phyloP scores from a whole-genome alignment of 2,329 filamentous ascomycete genomes.

The Pestalotiopsis sp. region DNA sequence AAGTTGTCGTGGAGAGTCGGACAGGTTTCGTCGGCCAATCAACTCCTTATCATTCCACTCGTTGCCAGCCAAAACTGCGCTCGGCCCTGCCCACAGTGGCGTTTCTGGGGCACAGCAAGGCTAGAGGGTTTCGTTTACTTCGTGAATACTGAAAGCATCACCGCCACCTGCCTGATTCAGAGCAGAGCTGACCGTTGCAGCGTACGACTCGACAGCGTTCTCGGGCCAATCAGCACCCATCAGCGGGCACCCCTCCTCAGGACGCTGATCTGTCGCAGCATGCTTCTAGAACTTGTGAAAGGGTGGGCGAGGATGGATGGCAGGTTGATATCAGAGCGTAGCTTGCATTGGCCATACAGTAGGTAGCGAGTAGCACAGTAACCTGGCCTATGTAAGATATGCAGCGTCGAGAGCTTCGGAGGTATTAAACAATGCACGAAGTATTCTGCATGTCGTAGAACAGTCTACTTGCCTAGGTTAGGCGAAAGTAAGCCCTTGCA shows the following conservation, averaged over 20 bases:
- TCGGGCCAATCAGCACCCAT: not conserved
- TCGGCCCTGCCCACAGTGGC: not conserved
- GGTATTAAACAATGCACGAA: not conserved
- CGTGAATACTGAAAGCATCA: not conserved
- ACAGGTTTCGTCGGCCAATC: not conserved
- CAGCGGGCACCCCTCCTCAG: not conserved
- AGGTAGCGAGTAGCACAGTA: not conserved
- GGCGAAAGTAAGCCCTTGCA: not conserved
- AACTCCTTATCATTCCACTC: not conserved
- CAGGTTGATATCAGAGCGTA: not conserved
- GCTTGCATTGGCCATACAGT: not conserved
- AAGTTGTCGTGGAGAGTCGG: too few species aligned
- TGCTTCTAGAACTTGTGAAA: not conserved
- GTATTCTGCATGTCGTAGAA: not conserved
- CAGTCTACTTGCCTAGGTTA: not conserved
- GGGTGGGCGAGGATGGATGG: not conserved
- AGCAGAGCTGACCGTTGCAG: not conserved
- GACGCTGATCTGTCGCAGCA: not conserved
- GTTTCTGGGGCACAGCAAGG: not conserved
- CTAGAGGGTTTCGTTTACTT: not conserved
- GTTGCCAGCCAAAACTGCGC: not conserved
- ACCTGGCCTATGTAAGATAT: not conserved
- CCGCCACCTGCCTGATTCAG: conserved; percentile 1
- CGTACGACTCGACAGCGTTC: not conserved
- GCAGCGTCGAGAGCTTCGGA: not conserved